phyloP scores from a whole-genome alignment of 1,284 basidiomycete genomes.

The Golubevia pallescens region DNA sequence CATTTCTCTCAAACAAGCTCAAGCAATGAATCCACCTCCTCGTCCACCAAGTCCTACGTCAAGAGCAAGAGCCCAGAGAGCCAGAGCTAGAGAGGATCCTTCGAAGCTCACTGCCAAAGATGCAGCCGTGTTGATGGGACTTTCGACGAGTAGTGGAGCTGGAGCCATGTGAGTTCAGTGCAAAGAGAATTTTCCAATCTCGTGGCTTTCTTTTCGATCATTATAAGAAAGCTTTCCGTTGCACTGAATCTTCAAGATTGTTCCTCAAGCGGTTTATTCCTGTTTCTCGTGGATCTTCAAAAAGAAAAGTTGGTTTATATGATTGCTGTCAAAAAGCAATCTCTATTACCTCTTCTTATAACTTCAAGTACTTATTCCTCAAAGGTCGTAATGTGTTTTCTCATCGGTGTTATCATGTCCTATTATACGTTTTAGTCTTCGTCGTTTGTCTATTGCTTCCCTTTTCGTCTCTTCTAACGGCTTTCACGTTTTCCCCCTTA shows the following conservation, averaged over 20 bases:
- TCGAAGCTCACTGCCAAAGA: constrained; percentile 78
- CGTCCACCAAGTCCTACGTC: constrained; percentile 89
- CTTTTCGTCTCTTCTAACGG: constrained; percentile 8
- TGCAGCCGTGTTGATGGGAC: constrained; percentile 63
- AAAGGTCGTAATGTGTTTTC: constrained; percentile 7
- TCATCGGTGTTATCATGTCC: neutral
- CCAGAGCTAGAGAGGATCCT: constrained; percentile 83
- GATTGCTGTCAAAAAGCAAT: no score
- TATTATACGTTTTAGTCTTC: constrained; percentile 10
- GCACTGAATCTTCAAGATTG: constrained; percentile 3
- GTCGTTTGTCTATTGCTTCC: constrained; percentile 10
- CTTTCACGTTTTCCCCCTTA: constrained; percentile 5
- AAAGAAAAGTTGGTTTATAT: no score
- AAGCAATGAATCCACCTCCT: constrained; percentile 92
- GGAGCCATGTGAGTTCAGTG: constrained; percentile 14
- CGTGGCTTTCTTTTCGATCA: constrained; percentile 6
- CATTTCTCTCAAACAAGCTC: constrained; percentile 90
- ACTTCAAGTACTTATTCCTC: constrained; percentile 7
- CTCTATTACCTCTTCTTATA: no score
- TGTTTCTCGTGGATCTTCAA: neutral
- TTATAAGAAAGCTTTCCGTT: neutral
- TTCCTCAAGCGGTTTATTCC: constrained; percentile 6
- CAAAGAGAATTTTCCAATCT: constrained; percentile 16
- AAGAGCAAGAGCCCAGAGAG: constrained; percentile 86
- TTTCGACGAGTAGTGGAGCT: neutral